Evolutionary conservation across 2,329 filamentous ascomycete species (phyloP).

Genomic region (Talaromyces marneffei): DNA sequence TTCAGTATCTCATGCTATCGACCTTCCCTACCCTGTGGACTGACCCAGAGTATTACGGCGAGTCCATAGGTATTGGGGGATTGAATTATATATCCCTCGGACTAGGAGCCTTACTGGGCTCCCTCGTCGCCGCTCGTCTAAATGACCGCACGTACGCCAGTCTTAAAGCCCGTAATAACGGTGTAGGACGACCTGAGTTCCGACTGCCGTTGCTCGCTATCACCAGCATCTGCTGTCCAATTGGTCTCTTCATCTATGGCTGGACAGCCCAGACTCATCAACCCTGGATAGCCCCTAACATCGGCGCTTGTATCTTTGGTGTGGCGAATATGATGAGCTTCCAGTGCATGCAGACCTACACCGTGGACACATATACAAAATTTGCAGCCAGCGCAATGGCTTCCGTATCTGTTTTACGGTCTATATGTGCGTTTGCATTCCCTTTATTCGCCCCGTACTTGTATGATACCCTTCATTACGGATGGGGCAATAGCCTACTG

Average conservation of each 20-base stretch:
- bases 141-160: not conserved
- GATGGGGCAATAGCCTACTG: conserved; percentile 39
- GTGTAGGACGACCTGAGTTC: conserved; percentile 51
- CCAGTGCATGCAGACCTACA: conserved; percentile 43
- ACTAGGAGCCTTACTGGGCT: not conserved
- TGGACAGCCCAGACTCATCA: conserved; percentile 47
- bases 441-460: conserved; percentile 39
- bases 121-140: not conserved
- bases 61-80: conserved; percentile 35
- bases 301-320: conserved; percentile 48
- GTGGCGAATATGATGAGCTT: conserved; percentile 42
- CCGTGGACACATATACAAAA: conserved; percentile 36
- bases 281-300: conserved; percentile 53
- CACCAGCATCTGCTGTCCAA: conserved; percentile 47
- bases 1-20: conserved; percentile 47
- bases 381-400: conserved; percentile 37
- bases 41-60: conserved; percentile 43
- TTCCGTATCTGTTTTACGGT: conserved; percentile 29
- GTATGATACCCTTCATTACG: conserved; percentile 31
- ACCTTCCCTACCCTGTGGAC: conserved; percentile 18
- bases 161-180: conserved; percentile 31
- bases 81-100: conserved; percentile 6
- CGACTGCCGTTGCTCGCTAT: conserved; percentile 55
- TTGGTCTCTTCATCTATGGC: conserved; percentile 53
- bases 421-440: conserved; percentile 36